Base-by-base conservation (phyloP, 2,329 filamentous ascomycete species). In the Alternaria postmessia region DNA sequence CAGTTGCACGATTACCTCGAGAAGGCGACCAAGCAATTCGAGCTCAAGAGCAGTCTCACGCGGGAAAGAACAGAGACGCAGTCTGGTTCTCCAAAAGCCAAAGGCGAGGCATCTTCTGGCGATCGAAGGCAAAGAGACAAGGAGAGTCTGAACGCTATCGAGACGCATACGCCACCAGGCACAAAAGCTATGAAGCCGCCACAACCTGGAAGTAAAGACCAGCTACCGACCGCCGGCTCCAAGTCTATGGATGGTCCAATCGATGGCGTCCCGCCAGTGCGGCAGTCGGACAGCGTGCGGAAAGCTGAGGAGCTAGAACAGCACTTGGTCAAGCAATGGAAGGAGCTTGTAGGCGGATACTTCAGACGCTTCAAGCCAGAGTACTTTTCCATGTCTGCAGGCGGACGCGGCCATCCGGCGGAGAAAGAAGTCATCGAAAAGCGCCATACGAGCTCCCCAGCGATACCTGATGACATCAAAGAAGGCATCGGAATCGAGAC, bases 1-100 rank as follows among this genome's bases (percentile, higher is more conserved):
- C 88, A 91, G 73, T 81, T 99, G 61, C 95, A 97, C 76, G 87
- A 87, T 9, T 98, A 97, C 76, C 89, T 99, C 36, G 94, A 99
- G 78, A 86, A 92, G 66, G 88, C 93, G 0, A 91, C 92, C 0
- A 82, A 84, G 57, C 84, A 89, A 18, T 96, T 98, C 73, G 90
- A 91, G 62, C 81, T 97, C 28, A 83, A 88, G 70, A 96, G 92
- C 69, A 96, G 89, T 68, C 81, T 97, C 66, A 84, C 66, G 28
- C 59, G 38, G 42, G 70, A 68, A 16, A 61, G 57, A 38, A 67
- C 56, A n/a, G 61, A 59, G 16, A 64, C 63, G 16, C 71, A 73
- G 53, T 68, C 73, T 30, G 70, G 63, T 55, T 74, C 72, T 60
- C 49, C 67, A 36, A 72, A 72, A 24, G 64, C 69, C 49, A 62